Base-by-base conservation (phyloP, 73 alveolate species). In the Tetrahymena thermophila region DNA sequence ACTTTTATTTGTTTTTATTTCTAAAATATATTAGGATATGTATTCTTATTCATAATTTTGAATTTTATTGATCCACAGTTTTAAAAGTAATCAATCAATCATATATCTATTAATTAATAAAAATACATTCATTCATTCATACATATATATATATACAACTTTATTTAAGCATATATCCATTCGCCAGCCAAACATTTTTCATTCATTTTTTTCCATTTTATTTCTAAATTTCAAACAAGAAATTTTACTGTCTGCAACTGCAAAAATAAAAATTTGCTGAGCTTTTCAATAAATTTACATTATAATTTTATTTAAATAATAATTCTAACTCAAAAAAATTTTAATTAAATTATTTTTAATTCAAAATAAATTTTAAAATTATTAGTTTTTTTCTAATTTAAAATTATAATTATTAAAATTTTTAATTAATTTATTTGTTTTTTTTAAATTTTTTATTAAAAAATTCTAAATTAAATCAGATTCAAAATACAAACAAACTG, bases 171-270 rank as follows among this genome's bases (percentile, higher is more conserved):
- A 50, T 19, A 50, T 50, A 71, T 71, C 89, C 17, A 71, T 71
- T 57, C 85, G 14, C 31, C 89, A 71, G 31, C 89, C 37, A 71
- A 28, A 25, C 89, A 71, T 28, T n/a, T n/a, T 42, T 71, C 89
- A 71, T 71, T 71, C 21, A 28, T 31, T 71, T 3, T 28, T 58
- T 71, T n/a, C 40, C 23, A 50, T 50, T 71, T 71, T 71, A 28
- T 71, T 71, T 71, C 89, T 71, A 31, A 31, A 28, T 71, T 71
- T 71, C 40, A 71, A 71, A 71, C n/a, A 21, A 71, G 15, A 71
- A 71, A 71, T 71, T 71, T 71, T 71, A 71, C 89, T 71, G 89
- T 71, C 89, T 71, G 89, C 89, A 71, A 71, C 89, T 71, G 89
- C 13, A 71, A 71, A 71, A 71, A 42, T 19, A 71, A 31, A 71